Evolutionary conservation across 179 eudicot species (phyloP).

Genomic region (Kewa caespitosa): DNA sequence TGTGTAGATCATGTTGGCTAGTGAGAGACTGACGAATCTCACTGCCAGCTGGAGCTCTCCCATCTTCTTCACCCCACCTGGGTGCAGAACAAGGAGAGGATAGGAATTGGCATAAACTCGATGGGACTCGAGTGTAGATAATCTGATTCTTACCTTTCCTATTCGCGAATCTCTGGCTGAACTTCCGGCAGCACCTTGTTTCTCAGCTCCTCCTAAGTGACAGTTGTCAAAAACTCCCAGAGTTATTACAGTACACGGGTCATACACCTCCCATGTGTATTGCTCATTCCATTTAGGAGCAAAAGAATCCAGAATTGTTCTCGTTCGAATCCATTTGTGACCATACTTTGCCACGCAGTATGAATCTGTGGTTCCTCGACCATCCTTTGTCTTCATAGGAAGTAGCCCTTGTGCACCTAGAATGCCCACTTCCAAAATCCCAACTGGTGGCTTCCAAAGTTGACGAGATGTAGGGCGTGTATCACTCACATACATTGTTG

Average conservation of each 20-base stretch:
- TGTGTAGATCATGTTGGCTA: constrained; percentile 39
- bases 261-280: constrained; percentile 44
- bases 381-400: constrained; percentile 40
- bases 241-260: constrained; percentile 41
- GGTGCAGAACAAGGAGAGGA: constrained; percentile 40
- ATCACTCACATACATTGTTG: constrained; percentile 44
- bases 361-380: constrained; percentile 43
- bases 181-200: constrained; percentile 27
- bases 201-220: constrained; percentile 41
- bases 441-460: constrained; percentile 37
- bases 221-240: constrained; percentile 44
- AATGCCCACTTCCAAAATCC: constrained; percentile 33
- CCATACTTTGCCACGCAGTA: constrained; percentile 43
- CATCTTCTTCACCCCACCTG: constrained; percentile 38
- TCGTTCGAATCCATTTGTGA: constrained; percentile 42
- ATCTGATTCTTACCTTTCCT: constrained; percentile 39
- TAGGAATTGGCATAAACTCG: constrained; percentile 45
- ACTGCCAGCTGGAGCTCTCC: constrained; percentile 45
- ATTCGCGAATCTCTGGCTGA: constrained; percentile 41
- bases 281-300: constrained; percentile 47
- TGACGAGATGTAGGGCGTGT: constrained; percentile 46
- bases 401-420: constrained; percentile 34
- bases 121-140: constrained; percentile 41
- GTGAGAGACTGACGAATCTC: constrained; percentile 42
- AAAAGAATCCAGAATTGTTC: constrained; percentile 38